Evolutionary conservation across 75 land plant species (phyloP).

Genomic region (Selaginella moellendorffii): DNA sequence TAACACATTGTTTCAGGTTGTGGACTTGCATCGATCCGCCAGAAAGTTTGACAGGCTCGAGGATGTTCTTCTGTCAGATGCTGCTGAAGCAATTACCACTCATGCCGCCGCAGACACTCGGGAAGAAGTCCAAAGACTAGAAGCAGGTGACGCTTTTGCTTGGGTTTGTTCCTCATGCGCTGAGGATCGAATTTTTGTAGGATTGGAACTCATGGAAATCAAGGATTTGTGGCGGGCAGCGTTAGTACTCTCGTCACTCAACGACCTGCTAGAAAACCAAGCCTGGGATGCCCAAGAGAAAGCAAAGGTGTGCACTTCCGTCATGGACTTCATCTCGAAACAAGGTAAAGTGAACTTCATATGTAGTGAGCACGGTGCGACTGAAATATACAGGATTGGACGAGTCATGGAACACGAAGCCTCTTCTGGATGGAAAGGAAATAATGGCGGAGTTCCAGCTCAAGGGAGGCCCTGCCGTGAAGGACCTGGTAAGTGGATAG

Average conservation of each 20-base stretch:
- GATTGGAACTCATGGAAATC: slow-evolving; percentile 43
- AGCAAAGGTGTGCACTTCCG: slow-evolving; percentile 22
- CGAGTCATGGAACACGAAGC: slow-evolving; percentile 61
- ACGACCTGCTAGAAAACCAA: slow-evolving; percentile 15
- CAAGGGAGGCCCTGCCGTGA: slow-evolving; percentile 47
- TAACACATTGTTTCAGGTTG: slow-evolving; percentile 30
- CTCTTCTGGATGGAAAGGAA: slow-evolving; percentile 65
- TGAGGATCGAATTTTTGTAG: slow-evolving; percentile 14
- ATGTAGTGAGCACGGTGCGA: neutral
- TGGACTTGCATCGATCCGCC: slow-evolving; percentile 34
- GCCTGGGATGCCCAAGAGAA: slow-evolving; percentile 19
- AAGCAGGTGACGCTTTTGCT: slow-evolving; percentile 33
- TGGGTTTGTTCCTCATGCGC: neutral
- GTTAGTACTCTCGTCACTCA: slow-evolving; percentile 41
- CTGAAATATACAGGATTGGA: slow-evolving; percentile 42
- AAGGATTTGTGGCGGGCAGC: slow-evolving; percentile 71
- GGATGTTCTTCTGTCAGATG: slow-evolving; percentile 18
- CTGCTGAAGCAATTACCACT: slow-evolving; percentile 12
- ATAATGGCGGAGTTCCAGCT: slow-evolving; percentile 61
- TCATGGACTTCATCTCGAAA: slow-evolving; percentile 15
- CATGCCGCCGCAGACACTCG: slow-evolving; percentile 20
- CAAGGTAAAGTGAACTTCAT: slow-evolving; percentile 12
- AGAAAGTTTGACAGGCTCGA: slow-evolving; percentile 38
- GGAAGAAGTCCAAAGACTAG: slow-evolving; percentile 33
- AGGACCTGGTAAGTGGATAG: slow-evolving; percentile 53